These are phyloP conservation scores for Capsicum baccatum DNA, from an alignment of 257 asterid genomes.

Conservation along the genomic window DNA sequence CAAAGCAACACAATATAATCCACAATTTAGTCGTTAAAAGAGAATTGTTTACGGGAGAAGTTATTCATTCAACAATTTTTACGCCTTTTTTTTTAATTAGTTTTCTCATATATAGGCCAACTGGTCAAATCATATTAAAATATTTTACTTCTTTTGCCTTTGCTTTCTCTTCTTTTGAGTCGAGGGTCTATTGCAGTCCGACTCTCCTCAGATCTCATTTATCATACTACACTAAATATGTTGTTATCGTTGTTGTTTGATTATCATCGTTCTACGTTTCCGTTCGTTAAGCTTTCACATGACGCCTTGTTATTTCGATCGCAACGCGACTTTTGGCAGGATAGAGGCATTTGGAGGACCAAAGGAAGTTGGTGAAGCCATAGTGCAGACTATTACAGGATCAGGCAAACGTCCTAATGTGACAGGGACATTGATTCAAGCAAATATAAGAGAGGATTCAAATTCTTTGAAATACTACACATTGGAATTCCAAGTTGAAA, in stretches of 20 bases:
- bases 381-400: constrained; percentile 57
- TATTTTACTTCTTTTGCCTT: too few species aligned
- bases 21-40: too few species aligned
- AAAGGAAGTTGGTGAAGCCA: constrained; percentile 74
- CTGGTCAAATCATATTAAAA: too few species aligned
- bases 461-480: constrained; percentile 52
- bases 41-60: too few species aligned
- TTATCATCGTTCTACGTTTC: background rate
- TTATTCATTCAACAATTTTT: too few species aligned
- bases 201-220: too few species aligned
- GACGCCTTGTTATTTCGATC: background rate
- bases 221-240: too few species aligned
- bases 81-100: too few species aligned
- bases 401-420: constrained; percentile 50
- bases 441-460: constrained; percentile 63
- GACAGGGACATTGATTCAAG: constrained; percentile 54
- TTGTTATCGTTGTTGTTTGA: background rate
- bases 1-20: too few species aligned
- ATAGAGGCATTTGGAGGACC: constrained; percentile 89
- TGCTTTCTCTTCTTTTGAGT: too few species aligned
- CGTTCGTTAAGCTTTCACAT: background rate
- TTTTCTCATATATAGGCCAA: too few species aligned
- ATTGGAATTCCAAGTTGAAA: constrained; percentile 72
- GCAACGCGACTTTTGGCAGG: constrained; percentile 37
- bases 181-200: too few species aligned